phyloP scores from a whole-genome alignment of 1,284 basidiomycete genomes.

The Taiwanofungus camphoratus region DNA sequence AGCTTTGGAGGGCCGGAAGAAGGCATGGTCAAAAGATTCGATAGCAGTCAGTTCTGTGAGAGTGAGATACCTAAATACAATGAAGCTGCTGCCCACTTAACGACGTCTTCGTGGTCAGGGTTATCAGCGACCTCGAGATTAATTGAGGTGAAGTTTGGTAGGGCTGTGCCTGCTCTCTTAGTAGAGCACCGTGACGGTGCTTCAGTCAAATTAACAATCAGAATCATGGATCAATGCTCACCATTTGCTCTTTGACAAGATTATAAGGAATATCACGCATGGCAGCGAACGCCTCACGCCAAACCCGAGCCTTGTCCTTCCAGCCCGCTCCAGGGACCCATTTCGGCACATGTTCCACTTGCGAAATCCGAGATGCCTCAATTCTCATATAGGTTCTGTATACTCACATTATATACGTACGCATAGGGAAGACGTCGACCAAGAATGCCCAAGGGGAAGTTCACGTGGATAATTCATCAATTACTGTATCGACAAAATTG shows the following conservation, averaged over 20 bases:
- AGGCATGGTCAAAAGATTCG: neutral
- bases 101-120: constrained; percentile 21
- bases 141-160: constrained; percentile 22
- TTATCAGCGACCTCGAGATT: constrained; percentile 16
- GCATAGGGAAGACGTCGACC: constrained; percentile 11
- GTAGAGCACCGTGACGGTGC: neutral
- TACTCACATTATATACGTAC: neutral
- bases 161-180: constrained; percentile 24
- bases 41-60: constrained; percentile 4
- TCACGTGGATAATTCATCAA: constrained; percentile 8
- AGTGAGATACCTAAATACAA: constrained; percentile 22
- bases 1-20: constrained; percentile 10
- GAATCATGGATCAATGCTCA: constrained; percentile 6
- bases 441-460: constrained; percentile 9
- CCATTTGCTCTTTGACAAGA: constrained; percentile 21
- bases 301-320: constrained; percentile 5
- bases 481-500: constrained; percentile 7
- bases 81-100: constrained; percentile 25
- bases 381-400: neutral
- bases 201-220: neutral
- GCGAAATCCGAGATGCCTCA: constrained; percentile 9
- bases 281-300: constrained; percentile 10
- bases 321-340: constrained; percentile 14
- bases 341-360: constrained; percentile 12
- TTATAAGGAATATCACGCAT: constrained; percentile 20